Base-by-base conservation (phyloP, 1,284 basidiomycete species). In the Pseudomicrostroma phylloplanum region DNA sequence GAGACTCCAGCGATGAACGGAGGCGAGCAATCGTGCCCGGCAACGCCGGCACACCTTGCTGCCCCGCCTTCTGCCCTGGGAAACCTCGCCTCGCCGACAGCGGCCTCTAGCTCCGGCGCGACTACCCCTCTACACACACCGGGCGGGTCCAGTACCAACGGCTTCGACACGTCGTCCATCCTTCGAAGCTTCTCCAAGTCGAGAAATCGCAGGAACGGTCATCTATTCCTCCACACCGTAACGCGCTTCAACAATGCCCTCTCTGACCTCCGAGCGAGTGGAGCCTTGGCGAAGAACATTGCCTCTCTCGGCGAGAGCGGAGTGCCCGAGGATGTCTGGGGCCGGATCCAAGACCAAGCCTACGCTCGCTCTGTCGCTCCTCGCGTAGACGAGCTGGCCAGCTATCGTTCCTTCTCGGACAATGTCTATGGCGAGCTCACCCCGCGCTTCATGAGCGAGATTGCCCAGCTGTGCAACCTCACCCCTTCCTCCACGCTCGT, bases 321-420 rank as follows among this genome's bases (percentile, higher is more conserved):
- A 57, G 69, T 80, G 19, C 71, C 72, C 0, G 74, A 79, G 60
- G 70, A 71, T 13, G 69, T 84, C 1, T 85, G 84, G 84, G 74
- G 80, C 25, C 72, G 81, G 57, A 79, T 85, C 12, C 80, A 82
- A 61, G 82, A 82, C 23, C 83, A 84, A 74, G 80, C 81, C 19
- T 85, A 85, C 64, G 81, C 84, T 39, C 77, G 84, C 9, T 79
- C 82, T 0, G 83, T 85, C 0, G 84, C 83, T 1, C 84, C 84
- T 0, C 81, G 81, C 42, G 78, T 82, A 6, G 80, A 81, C 36
- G 73, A 78, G 57, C 73, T 85, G 26, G 82, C 81, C 56, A 79
- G 78, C 25, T 83, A 83, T 66, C 73, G 74, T 57, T 77, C 81
- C 4, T 82, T 81, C 59, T 69, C 66, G 6, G 77, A 78, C 61